Base-by-base conservation (phyloP, 2,329 filamentous ascomycete species). In the Drechslerella coelobrocha region DNA sequence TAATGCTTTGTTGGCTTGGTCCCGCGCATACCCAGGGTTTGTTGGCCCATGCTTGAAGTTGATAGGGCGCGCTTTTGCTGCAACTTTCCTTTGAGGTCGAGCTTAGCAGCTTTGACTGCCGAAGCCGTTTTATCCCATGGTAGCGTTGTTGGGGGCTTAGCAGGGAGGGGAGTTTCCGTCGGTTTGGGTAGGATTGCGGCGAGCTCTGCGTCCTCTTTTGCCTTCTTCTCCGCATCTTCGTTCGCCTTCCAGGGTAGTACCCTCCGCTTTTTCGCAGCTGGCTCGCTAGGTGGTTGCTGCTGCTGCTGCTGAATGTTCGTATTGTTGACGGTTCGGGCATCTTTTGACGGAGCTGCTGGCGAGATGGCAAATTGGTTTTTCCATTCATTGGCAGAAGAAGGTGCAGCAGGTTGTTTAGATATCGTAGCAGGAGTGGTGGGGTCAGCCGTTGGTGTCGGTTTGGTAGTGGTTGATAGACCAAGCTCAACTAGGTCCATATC, bases 71-170 rank as follows among this genome's bases (percentile, higher is more conserved):
- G 45, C 29, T 71, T 71, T 21, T 71, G 66, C 27, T 63, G 43
- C 10, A 71, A n/a, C 10, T 63, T 71, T 21, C 66, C 66, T 47
- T 71, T 71, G 39, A 71, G 50, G 17, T 62, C 66, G 0, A 59
- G n/a, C n/a, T 63, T 62, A 10, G 66, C 59, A 7, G 59, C 88
- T 77, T 93, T 91, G 39, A 93, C 81, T 0, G 86, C 86, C 75
- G 88, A 92, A 14, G 86, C 85, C 0, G 88, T 89, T 14, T 86
- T 86, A 74, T 94, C 88, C 90, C 90, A 95, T 0, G 83, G 82
- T 34, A 83, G 23, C 10, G 41, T n/a, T 68, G 73, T 39, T 65
- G 75, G 54, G 31, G 73, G 29, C 74, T 76, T 26, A 76, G 76
- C 75, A 75, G 76, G 52, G 73, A 76, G 62, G 51, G 68, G 27